These are phyloP conservation scores for Pichia cactophila DNA, from an alignment of 1,139 yeast genomes.

Conservation along the genomic window DNA sequence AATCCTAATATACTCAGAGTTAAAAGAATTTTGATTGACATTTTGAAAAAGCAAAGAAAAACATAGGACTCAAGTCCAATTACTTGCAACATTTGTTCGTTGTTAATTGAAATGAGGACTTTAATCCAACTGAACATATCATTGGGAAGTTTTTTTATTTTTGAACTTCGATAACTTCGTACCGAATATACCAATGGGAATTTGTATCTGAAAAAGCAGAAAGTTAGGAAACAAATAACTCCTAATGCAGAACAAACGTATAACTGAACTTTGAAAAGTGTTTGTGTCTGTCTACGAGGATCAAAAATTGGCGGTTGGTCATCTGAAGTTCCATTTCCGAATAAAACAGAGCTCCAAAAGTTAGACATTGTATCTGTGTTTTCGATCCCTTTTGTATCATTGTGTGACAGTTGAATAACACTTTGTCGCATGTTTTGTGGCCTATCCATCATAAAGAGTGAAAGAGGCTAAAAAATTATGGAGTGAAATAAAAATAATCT, in stretches of 20 bases:
- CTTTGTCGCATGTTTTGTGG: background rate
- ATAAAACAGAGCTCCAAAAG: background rate
- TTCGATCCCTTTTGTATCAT: background rate
- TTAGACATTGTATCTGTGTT: background rate
- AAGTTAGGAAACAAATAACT: slow-evolving; percentile 22
- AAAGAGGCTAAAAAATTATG: too few relatives aligned
- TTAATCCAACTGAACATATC: slow-evolving; percentile 51
- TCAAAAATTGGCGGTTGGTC: slow-evolving; percentile 24
- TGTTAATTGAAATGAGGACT: slow-evolving; percentile 41
- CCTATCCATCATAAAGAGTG: background rate
- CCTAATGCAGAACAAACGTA: slow-evolving; percentile 27
- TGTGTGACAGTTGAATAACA: background rate
- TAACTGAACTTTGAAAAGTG: slow-evolving; percentile 28
- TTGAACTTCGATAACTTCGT: slow-evolving; percentile 26
- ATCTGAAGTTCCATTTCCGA: background rate
- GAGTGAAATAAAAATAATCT: too few relatives aligned
- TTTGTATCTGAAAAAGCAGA: slow-evolving; percentile 25
- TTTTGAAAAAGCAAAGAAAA: slow-evolving; percentile 69
- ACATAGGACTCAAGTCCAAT: slow-evolving; percentile 66
- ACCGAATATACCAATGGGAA: slow-evolving; percentile 28
- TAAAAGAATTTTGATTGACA: slow-evolving; percentile 59
- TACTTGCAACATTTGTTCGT: slow-evolving; percentile 49
- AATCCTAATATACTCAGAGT: slow-evolving; percentile 57
- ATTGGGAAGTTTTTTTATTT: slow-evolving; percentile 26
- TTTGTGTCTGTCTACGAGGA: slow-evolving; percentile 28